Evolutionary conservation across 495 filamentous ascomycete genomes (phyloP).

Genomic region (Tuber melanosporum): DNA sequence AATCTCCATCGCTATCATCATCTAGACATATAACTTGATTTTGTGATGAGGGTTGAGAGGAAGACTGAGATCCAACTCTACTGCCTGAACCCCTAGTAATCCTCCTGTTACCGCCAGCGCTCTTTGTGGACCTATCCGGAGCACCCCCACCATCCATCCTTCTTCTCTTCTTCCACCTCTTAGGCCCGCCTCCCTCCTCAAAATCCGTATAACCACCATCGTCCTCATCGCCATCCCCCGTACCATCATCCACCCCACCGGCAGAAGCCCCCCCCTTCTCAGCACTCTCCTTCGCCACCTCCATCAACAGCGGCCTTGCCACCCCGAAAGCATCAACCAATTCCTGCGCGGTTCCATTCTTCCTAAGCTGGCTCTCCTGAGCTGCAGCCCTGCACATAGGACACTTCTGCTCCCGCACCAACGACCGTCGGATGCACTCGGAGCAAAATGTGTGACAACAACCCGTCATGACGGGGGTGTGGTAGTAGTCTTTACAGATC

Average conservation of each 20-base stretch:
- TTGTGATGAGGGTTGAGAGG: background rate
- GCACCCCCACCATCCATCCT: background rate
- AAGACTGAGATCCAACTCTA: background rate
- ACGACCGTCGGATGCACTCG: conserved; percentile 77
- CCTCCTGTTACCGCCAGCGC: background rate
- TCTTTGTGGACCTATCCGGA: background rate
- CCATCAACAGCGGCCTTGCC: conserved; percentile 56
- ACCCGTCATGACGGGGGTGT: conserved; percentile 84
- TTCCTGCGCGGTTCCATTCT: conserved; percentile 77
- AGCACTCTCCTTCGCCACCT: conserved; percentile 50
- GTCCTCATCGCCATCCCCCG: conserved; percentile 37
- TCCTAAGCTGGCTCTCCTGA: conserved; percentile 74
- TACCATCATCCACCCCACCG: conserved; percentile 42
- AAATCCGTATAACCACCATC: conserved; percentile 33
- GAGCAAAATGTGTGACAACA: conserved; percentile 98
- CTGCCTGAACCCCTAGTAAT: conserved; percentile 5
- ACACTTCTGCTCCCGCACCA: conserved; percentile 75
- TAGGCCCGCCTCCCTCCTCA: conserved; percentile 18
- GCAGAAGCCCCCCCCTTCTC: conserved; percentile 41
- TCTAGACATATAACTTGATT: conserved; percentile 44
- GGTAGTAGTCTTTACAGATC: conserved; percentile 96
- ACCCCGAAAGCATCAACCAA: conserved; percentile 70
- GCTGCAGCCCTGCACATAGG: conserved; percentile 70
- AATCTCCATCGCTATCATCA: conserved; percentile 40
- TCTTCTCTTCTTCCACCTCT: conserved; percentile 3